Conservation (phyloP, 2,329 filamentous ascomycete species). For the Scytalidium sp. region DNA sequence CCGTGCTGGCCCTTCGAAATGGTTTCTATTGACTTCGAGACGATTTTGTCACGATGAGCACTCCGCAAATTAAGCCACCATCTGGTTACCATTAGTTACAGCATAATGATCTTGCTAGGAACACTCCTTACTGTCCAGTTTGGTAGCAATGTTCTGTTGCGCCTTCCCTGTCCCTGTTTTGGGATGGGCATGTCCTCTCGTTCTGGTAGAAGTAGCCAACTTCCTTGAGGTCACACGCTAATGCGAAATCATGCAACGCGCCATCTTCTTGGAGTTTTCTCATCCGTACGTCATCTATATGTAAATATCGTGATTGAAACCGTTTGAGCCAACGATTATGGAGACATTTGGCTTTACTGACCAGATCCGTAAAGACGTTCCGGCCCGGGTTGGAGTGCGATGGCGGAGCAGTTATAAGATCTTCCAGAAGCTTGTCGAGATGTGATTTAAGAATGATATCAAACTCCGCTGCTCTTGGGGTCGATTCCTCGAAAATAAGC, state of each 20-base stretch:
- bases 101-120: background rate
- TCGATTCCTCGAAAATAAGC: constrained; percentile 1
- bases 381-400: background rate
- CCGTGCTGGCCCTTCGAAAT: constrained; percentile 45
- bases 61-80: constrained; percentile 59
- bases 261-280: constrained; percentile 13
- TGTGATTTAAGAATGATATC: constrained; percentile 10
- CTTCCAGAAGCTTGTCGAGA: constrained; percentile 17
- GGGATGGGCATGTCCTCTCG: constrained; percentile 1
- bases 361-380: constrained; percentile 1
- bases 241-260: constrained; percentile 1
- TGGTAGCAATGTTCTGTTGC: constrained; percentile 41
- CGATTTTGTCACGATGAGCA: constrained; percentile 53
- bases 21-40: constrained; percentile 39
- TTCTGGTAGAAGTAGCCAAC: constrained; percentile 5
- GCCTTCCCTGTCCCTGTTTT: constrained; percentile 27
- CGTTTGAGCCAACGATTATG: constrained; percentile 16
- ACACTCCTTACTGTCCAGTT: constrained; percentile 43
- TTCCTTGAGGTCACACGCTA: background rate
- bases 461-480: background rate
- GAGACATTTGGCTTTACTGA: constrained; percentile 9
- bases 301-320: constrained; percentile 13
- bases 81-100: constrained; percentile 32
- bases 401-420: constrained; percentile 7
- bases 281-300: constrained; percentile 15